Conservation (phyloP, 176 grass and related monocot genomes). For the Aegilops speltoides region DNA sequence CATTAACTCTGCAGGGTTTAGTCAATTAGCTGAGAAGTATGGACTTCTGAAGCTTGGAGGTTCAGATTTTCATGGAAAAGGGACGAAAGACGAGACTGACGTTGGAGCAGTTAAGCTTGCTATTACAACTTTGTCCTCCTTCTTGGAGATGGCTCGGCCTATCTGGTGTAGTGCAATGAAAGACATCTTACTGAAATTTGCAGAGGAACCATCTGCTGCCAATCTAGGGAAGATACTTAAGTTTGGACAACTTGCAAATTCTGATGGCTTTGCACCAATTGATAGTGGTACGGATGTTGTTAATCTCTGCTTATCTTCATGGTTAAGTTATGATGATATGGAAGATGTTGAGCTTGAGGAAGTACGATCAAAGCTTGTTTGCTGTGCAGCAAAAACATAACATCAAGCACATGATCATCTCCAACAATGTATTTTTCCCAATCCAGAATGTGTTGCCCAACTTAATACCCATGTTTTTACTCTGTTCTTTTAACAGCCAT, state of each 20-base stretch:
- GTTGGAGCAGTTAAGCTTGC: conserved; percentile 75
- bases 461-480: neutral
- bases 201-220: conserved; percentile 59
- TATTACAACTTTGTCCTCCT: conserved; percentile 51
- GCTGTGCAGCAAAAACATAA: conserved; percentile 37
- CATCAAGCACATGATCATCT: conserved; percentile 19
- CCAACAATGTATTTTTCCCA: conserved; percentile 23
- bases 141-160: conserved; percentile 75
- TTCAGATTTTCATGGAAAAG: conserved; percentile 97
- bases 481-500: conserved; percentile 4
- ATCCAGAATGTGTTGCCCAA: conserved; percentile 27
- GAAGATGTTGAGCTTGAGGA: conserved; percentile 61
- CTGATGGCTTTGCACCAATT: conserved; percentile 16
- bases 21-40: conserved; percentile 70
- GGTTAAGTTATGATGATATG: conserved; percentile 66
- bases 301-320: conserved; percentile 66
- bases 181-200: conserved; percentile 65
- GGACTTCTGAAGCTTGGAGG: conserved; percentile 86
- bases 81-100: conserved; percentile 74
- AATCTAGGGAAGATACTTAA: conserved; percentile 66
- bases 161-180: conserved; percentile 82
- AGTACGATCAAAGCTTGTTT: conserved; percentile 56
- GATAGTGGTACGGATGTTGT: conserved; percentile 48
- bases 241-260: conserved; percentile 50
- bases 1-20: conserved; percentile 56